A percentile compares a stretch with the other conserved stretches of the same genome.
phyloP scores from a whole-genome alignment of 2,329 filamentous ascomycete species.

The Talaromyces sp. region DNA sequence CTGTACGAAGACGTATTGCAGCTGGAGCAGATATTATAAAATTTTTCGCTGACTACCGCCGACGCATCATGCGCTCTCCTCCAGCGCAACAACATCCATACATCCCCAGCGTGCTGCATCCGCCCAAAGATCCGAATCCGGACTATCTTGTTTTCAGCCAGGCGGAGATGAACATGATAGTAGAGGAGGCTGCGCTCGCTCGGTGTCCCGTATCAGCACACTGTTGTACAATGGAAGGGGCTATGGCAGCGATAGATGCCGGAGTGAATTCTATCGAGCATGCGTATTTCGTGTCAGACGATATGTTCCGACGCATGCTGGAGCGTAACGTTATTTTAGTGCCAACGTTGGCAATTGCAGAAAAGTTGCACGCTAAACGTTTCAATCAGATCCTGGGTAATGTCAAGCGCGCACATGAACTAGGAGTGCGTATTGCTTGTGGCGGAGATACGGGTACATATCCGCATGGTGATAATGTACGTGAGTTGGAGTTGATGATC shows the following conservation, averaged over 20 bases:
- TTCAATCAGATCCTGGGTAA: slow-evolving; percentile 32
- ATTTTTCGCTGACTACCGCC: slow-evolving; percentile 7
- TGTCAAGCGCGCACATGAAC: slow-evolving; percentile 42
- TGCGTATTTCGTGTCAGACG: slow-evolving; percentile 30
- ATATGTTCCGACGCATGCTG: slow-evolving; percentile 42
- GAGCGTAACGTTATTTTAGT: slow-evolving; percentile 46
- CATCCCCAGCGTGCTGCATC: slow-evolving; percentile 26
- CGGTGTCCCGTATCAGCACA: slow-evolving; percentile 43
- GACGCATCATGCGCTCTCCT: slow-evolving; percentile 4
- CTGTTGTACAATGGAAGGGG: slow-evolving; percentile 37
- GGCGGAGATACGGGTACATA: slow-evolving; percentile 54
- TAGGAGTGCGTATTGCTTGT: slow-evolving; percentile 43
- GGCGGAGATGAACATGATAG: slow-evolving; percentile 48
- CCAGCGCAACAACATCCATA: slow-evolving; percentile 16
- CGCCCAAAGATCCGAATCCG: slow-evolving; percentile 37
- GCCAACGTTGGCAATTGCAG: slow-evolving; percentile 48
- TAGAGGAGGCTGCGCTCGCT: slow-evolving; percentile 41
- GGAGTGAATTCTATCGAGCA: slow-evolving; percentile 49
- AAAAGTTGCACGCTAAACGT: slow-evolving; percentile 24
- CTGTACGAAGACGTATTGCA: slow-evolving; percentile 2
- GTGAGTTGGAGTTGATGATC: slow-evolving; percentile 53
- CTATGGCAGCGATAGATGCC: slow-evolving; percentile 43
- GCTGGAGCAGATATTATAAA: slow-evolving; percentile 6
- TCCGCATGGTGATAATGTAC: slow-evolving; percentile 48
- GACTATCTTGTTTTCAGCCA: slow-evolving; percentile 44